Evolutionary conservation across 177 flowering plant species (phyloP).

Genomic region (Vitis hybrid): DNA sequence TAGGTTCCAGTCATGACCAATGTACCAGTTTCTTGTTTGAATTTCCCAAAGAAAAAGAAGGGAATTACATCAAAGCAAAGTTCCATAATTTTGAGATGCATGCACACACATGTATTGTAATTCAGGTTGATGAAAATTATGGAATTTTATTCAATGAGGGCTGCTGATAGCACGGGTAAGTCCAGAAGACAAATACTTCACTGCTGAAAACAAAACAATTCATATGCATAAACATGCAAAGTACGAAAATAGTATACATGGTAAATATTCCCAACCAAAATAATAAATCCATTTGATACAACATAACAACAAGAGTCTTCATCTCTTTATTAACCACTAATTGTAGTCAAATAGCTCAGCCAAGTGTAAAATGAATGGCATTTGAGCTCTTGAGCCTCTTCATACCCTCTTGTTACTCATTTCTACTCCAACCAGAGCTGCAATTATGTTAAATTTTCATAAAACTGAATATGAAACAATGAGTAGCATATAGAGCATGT

Average conservation of each 20-base stretch:
- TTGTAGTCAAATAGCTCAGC: slow-evolving; percentile 23
- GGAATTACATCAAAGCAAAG: too few relatives aligned
- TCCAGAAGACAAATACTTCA: slow-evolving; percentile 11
- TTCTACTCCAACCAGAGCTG: slow-evolving; percentile 20
- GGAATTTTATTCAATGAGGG: slow-evolving; percentile 11
- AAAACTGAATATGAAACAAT: slow-evolving; percentile 7
- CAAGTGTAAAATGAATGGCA: slow-evolving; percentile 30
- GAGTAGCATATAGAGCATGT: slow-evolving; percentile 20
- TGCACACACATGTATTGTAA: too few relatives aligned
- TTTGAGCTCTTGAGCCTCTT: slow-evolving; percentile 28
- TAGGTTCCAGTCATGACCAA: too few relatives aligned
- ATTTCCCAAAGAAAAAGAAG: too few relatives aligned
- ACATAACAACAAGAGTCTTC: slow-evolving; percentile 15
- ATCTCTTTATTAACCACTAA: slow-evolving; percentile 21
- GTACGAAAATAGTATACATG: slow-evolving; percentile 25
- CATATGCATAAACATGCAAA: slow-evolving; percentile 19
- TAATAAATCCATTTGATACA: slow-evolving; percentile 11
- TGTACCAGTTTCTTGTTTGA: too few relatives aligned
- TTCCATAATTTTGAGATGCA: too few relatives aligned
- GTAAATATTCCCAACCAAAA: slow-evolving; percentile 9
- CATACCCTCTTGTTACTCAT: slow-evolving; percentile 7
- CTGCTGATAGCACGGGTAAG: slow-evolving; percentile 7
- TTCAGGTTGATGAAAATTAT: background rate
- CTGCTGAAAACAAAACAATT: slow-evolving; percentile 4
- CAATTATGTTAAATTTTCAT: slow-evolving; percentile 20